Base-by-base conservation (phyloP, 306 rosid species). In the Trifolium dubium region DNA sequence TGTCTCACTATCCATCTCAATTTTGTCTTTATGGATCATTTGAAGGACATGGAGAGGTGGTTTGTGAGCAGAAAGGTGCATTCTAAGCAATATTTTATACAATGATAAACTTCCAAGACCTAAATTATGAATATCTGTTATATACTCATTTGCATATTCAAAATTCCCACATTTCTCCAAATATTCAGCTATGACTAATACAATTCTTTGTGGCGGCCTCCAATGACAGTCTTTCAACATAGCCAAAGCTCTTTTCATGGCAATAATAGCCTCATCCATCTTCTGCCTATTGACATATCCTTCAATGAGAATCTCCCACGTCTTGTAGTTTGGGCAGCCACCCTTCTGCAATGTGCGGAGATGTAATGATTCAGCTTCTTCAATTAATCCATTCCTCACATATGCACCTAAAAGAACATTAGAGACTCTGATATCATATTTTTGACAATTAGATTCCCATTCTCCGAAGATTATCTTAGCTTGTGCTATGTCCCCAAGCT, bases 341-440 rank as follows among this genome's bases (percentile, higher is more conserved):
- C 98, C 94, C 77, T 77, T 91, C 69, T 85, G 85, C 88, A 91
- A 53, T n/a, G 91, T 83, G 46, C 55, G 92, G 67, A 74, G 64
- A 85, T 88, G 97, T 30, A 93, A 83, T 8, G 85, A 69, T 82
- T 89, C 98, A 9, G 96, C 96, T 73, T 88, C 81, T 10, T 88
- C 92, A 61, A 88, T 63, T 85, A 79, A 70, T 71, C 94, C 98
- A 81, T 81, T 84, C 73, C 90, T 75, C 88, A 88, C 77, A 49
- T 86, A 91, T 51, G 97, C 98, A 65, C 98, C 96, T 74, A 93
- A 83, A 86, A 89, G 96, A 64, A 91, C 90, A 77, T 89, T 93
- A 56, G 97, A 86, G 63, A 93, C 87, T 82, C 97, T 82, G 55
- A 89, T 78, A 79, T 93, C 97, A 32, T 86, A 93, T 18, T 77